Conservation (phyloP, 352 stramenopile species). For the Phytophthora pluvialis region DNA sequence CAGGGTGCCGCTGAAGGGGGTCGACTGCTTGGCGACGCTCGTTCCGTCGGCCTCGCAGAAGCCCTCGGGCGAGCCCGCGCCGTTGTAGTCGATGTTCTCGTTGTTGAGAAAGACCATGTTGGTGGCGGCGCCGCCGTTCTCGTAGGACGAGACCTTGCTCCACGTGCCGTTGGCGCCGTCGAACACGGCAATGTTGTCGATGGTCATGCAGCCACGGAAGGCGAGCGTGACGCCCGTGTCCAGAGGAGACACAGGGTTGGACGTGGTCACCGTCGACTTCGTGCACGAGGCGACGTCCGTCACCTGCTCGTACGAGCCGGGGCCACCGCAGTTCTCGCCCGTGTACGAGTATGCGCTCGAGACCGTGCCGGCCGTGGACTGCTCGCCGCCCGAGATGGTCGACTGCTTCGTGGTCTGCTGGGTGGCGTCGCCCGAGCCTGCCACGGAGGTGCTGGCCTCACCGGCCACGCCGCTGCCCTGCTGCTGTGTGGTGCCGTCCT, state of each 20-base stretch:
- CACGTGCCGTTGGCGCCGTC: conserved; percentile 53
- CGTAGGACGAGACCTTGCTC: conserved; percentile 73
- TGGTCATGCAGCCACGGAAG: conserved; percentile 72
- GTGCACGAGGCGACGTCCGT: conserved; percentile 65
- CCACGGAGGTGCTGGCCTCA: conserved; percentile 9
- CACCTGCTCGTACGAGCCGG: conserved; percentile 73
- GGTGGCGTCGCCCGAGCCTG: conserved; percentile 14
- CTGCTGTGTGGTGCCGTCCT: conserved; percentile 10
- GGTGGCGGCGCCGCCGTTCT: conserved; percentile 47
- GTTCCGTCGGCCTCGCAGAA: conserved; percentile 65
- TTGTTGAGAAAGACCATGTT: conserved; percentile 91
- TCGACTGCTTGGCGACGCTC: conserved; percentile 44
- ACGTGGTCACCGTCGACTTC: conserved; percentile 49
- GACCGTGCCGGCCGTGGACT: conserved; percentile 47
- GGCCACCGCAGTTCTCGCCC: conserved; percentile 55
- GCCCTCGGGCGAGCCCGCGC: conserved; percentile 58
- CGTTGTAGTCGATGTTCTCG: conserved; percentile 76
- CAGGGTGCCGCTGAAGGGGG: conserved; percentile 58
- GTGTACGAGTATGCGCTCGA: conserved; percentile 61
- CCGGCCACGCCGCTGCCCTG: conserved; percentile 16
- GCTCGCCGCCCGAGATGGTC: conserved; percentile 28
- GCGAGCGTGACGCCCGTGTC: conserved; percentile 70
- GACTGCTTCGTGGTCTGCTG: conserved; percentile 28
- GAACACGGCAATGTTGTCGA: conserved; percentile 79
- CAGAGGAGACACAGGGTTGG: conserved; percentile 59